phyloP scores from a whole-genome alignment of 2,329 filamentous ascomycete genomes.

The Calonectria hawksworthii region DNA sequence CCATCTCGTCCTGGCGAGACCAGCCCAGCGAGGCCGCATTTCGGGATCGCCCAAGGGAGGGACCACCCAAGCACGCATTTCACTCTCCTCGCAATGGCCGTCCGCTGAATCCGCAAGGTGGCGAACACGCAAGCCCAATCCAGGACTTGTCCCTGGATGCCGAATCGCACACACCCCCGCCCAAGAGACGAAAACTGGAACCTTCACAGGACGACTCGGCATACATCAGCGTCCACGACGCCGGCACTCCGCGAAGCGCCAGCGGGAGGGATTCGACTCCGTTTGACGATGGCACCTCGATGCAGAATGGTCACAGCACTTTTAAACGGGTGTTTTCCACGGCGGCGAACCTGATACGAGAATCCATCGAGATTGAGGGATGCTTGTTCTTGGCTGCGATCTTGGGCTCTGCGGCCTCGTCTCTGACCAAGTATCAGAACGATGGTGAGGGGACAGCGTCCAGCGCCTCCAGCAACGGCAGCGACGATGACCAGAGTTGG shows the following conservation, averaged over 20 bases:
- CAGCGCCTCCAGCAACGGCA: constrained; percentile 35
- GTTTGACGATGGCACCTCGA: background rate
- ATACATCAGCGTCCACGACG: background rate
- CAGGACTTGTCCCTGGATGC: background rate
- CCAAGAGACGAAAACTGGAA: background rate
- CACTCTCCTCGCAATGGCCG: constrained; percentile 14
- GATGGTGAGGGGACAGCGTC: constrained; percentile 28
- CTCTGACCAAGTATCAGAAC: constrained; percentile 36
- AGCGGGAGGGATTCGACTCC: constrained; percentile 2
- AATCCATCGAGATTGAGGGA: constrained; percentile 58
- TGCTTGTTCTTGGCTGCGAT: constrained; percentile 51
- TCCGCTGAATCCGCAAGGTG: background rate
- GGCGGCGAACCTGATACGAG: constrained; percentile 59
- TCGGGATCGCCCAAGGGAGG: constrained; percentile 23
- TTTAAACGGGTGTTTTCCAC: constrained; percentile 54
- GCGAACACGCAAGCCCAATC: background rate
- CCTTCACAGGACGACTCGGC: background rate
- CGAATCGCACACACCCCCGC: background rate
- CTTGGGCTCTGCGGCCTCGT: constrained; percentile 25
- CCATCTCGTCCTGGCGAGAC: constrained; percentile 46
- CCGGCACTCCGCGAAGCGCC: background rate
- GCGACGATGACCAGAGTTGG: constrained; percentile 42
- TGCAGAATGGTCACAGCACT: constrained; percentile 4
- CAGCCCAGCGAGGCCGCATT: background rate
- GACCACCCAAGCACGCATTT: constrained; percentile 35